Percentiles rank a stretch among this genome's conserved stretches.
These are phyloP conservation scores for Fusarium buharicum DNA, from an alignment of 2,329 filamentous ascomycete species.

Conservation along the genomic window DNA sequence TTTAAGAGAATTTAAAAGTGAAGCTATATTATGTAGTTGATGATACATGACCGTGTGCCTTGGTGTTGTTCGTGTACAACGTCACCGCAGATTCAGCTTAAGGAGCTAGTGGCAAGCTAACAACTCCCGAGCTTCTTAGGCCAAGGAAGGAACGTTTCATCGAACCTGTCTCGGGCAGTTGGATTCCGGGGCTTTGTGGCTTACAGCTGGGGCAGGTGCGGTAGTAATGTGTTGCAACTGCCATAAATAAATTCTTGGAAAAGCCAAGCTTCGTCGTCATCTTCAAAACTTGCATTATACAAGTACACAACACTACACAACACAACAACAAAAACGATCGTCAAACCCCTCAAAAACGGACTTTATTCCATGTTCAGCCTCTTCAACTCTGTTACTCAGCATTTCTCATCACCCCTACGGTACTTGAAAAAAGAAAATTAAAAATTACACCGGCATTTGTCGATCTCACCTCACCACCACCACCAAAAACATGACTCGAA, in stretches of 20 bases:
- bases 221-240: not conserved
- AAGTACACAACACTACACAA: conserved; percentile 6
- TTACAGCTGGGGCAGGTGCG: conserved; percentile 22
- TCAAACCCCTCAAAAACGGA: not conserved
- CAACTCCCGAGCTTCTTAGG: conserved; percentile 23
- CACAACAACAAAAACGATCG: conserved; percentile 1
- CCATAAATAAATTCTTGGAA: conserved; percentile 9
- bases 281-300: conserved; percentile 3
- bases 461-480: conserved; percentile 18
- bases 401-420: conserved; percentile 7
- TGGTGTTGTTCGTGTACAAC: not conserved
- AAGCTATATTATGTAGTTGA: not conserved
- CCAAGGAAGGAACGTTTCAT: conserved; percentile 24
- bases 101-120: conserved; percentile 27
- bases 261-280: conserved; percentile 18
- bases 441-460: conserved; percentile 1
- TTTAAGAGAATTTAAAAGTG: not conserved
- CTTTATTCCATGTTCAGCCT: conserved; percentile 1
- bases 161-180: not conserved
- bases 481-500: conserved; percentile 51
- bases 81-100: conserved; percentile 3
- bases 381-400: conserved; percentile 6
- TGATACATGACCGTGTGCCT: not conserved
- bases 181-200: conserved; percentile 18
- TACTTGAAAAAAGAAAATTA: not conserved